A percentile compares a stretch with the other conserved stretches of the same genome.
These are phyloP conservation scores for Salix arbutifolia DNA, from an alignment of 345 rosid genomes.

Conservation along the genomic window DNA sequence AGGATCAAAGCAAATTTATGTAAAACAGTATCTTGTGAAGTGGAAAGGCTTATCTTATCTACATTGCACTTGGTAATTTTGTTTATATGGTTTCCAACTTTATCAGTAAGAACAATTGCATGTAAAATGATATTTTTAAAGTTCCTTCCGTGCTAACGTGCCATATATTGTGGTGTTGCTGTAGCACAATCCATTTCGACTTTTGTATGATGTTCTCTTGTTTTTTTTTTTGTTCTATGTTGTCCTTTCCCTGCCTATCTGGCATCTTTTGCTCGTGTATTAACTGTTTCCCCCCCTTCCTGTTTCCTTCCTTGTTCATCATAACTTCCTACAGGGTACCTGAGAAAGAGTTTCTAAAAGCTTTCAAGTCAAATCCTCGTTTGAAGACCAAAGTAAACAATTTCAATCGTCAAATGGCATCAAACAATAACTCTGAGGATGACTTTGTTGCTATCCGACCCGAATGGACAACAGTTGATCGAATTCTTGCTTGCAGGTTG, in stretches of 20 bases:
- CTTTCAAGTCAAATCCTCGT: conserved; percentile 89
- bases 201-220: neutral
- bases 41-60: conserved; percentile 98
- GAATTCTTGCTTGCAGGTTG: conserved; percentile 91
- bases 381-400: conserved; percentile 84
- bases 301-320: neutral
- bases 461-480: conserved; percentile 99
- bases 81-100: neutral
- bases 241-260: conserved; percentile 2
- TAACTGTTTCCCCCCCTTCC: neutral
- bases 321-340: conserved; percentile 58
- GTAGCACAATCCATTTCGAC: neutral
- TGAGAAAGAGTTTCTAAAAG: conserved; percentile 86
- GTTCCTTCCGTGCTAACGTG: neutral
- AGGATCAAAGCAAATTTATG: conserved; percentile 69
- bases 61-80: conserved; percentile 84
- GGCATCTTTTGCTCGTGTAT: conserved; percentile 4
- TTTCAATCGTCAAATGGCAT: conserved; percentile 73
- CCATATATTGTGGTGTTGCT: neutral
- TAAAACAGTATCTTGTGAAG: conserved; percentile 94
- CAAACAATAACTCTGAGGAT: conserved; percentile 65
- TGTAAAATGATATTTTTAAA: conserved; percentile 2
- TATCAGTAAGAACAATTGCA: neutral
- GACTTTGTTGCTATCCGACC: conserved; percentile 87
- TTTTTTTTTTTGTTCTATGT: neutral